Conservation (phyloP, 208 protist genomes). For the Trypanosoma boissoni region DNA sequence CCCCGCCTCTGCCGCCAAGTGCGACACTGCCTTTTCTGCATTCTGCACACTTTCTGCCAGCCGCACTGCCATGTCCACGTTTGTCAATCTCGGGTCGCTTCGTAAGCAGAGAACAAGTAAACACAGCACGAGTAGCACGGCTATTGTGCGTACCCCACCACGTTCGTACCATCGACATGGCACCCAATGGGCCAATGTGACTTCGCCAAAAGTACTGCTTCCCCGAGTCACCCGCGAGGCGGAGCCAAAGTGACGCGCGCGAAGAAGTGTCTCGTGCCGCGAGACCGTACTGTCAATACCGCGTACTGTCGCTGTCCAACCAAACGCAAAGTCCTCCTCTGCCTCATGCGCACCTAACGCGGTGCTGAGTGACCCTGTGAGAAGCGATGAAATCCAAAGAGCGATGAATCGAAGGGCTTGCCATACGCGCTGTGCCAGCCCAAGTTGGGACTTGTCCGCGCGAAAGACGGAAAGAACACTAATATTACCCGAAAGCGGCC, state of each 20-base stretch:
- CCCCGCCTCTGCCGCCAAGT: too few species aligned
- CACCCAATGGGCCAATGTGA: constrained; percentile 9
- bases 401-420: background rate
- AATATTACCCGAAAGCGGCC: constrained; percentile 18
- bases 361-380: background rate
- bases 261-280: constrained; percentile 10
- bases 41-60: background rate
- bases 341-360: background rate
- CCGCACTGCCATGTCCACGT: too few species aligned
- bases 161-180: constrained; percentile 25
- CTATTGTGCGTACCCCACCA: constrained; percentile 6
- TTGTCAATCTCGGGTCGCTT: too few species aligned
- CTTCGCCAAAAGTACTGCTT: background rate
- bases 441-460: constrained; percentile 12
- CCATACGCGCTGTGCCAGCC: constrained; percentile 4
- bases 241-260: constrained; percentile 21
- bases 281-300: background rate
- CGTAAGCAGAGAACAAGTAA: background rate
- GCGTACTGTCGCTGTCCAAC: background rate
- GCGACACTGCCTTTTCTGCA: background rate
- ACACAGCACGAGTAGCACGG: constrained; percentile 4
- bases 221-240: background rate
- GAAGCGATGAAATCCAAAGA: constrained; percentile 2
- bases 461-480: constrained; percentile 21
- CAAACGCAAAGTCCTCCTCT: background rate